Evolutionary conservation across 2,329 filamentous ascomycete species (phyloP).

Genomic region (Colletotrichum sp.): DNA sequence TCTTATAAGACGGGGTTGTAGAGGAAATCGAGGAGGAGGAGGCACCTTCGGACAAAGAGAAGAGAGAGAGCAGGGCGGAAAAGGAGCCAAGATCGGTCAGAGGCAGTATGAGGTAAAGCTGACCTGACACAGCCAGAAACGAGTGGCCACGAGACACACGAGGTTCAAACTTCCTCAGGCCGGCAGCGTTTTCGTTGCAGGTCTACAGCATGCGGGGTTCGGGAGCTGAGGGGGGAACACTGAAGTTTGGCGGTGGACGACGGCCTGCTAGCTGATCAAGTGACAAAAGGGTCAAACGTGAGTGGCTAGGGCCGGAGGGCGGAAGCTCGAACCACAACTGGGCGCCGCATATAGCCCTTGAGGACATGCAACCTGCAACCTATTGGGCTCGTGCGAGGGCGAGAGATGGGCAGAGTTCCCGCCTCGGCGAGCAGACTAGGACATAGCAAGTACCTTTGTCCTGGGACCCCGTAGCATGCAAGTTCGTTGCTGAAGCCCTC

Average conservation of each 20-base stretch:
- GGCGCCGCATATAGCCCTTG: slow-evolving; percentile 8
- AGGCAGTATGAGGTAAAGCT: slow-evolving; percentile 7
- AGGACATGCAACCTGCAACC: not conserved
- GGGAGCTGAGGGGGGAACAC: not conserved
- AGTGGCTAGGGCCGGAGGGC: slow-evolving; percentile 8
- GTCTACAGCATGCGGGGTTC: slow-evolving; percentile 18
- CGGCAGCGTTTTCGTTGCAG: slow-evolving; percentile 6
- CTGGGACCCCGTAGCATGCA: not conserved
- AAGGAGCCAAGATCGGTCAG: not conserved
- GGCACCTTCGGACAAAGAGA: not conserved
- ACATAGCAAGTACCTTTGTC: not conserved
- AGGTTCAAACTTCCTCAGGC: slow-evolving; percentile 2
- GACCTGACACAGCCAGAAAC: slow-evolving; percentile 9
- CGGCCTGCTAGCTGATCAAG: slow-evolving; percentile 5
- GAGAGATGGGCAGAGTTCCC: slow-evolving; percentile 17
- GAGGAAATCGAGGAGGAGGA: not conserved
- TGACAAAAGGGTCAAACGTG: slow-evolving; percentile 13
- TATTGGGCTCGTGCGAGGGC: slow-evolving; percentile 12
- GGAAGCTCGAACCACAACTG: slow-evolving; percentile 6
- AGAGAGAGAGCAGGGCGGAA: not conserved
- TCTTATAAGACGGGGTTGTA: not conserved
- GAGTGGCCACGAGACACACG: slow-evolving; percentile 12
- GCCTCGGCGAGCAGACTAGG: slow-evolving; percentile 9
- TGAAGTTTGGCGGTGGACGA: not conserved
- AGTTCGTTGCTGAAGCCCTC: not conserved